Base-by-base conservation (phyloP, 495 filamentous ascomycete genomes). In the Penicillium daleae region DNA sequence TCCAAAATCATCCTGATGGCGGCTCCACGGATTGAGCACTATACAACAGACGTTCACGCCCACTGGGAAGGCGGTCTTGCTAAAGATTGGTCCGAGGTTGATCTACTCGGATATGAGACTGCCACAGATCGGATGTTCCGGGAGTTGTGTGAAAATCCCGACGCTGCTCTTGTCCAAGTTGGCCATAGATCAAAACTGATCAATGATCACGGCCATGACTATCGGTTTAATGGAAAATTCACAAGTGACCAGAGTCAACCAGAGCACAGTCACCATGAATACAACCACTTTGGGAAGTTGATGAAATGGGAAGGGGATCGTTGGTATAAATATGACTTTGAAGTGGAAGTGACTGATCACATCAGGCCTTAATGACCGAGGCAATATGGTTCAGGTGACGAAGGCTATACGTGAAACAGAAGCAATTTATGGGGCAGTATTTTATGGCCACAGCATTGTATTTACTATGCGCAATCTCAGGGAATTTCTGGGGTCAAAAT, bases 31-130 rank as follows among this genome's bases (percentile, higher is more conserved):
- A 48, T 48, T 5, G 10, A 48, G 10, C 44, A 48, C 44, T 48
- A 48, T 48, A 48, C 44, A 48, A 48, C 44, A 15, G 44, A 48
- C 44, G 44, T 48, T 48, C 44, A 48, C 44, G 44, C 44, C 44
- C 44, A 48, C 44, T 48, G 44, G 44, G 44, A 48, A 48, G 44
- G 44, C 44, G 27, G 24, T 27, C 44, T 7, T 48, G 44, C 44
- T 15, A 48, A 48, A 48, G 12, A 48, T 48, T 48, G 44, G 44
- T 21, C 44, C 27, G 3, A 48, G 44, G 24, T 48, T 9, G 44
- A 48, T 27, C 44, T 48, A 48, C 21, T 48, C 44, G 44, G 44
- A 48, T 48, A 48, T 15, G 44, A 48, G 44, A 48, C 44, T 48
- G 44, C 44, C 22, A 48, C 44, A 7, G 44, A 48, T 48, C 3